Evolutionary conservation across 73 alveolate genomes (phyloP).

Genomic region (Paramecium primaurelia): DNA sequence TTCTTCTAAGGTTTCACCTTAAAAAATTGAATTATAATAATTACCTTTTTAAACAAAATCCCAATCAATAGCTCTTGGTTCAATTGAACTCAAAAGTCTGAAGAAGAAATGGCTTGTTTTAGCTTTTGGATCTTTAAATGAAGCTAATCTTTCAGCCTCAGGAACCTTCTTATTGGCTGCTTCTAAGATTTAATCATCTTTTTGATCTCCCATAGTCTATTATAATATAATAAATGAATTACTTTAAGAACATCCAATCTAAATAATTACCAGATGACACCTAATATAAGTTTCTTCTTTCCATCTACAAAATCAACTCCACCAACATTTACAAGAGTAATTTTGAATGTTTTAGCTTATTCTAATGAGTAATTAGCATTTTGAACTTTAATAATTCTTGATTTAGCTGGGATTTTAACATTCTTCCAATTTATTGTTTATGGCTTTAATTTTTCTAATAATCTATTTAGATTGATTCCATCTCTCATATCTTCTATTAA

Average conservation of each 20-base stretch:
- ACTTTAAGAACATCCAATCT: constrained; percentile 75
- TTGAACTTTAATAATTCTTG: constrained; percentile 57
- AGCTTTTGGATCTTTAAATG: constrained; percentile 75
- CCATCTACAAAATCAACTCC: constrained; percentile 87
- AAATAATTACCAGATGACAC: constrained; percentile 93
- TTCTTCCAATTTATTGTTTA: constrained; percentile 88
- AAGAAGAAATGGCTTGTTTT: constrained; percentile 79
- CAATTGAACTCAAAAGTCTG: constrained; percentile 82
- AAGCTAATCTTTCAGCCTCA: constrained; percentile 62
- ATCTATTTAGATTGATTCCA: constrained; percentile 84
- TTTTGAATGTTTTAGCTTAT: constrained; percentile 76
- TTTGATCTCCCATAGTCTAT: constrained; percentile 60
- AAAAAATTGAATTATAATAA: neutral
- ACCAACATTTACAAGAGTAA: constrained; percentile 82
- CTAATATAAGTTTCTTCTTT: constrained; percentile 84
- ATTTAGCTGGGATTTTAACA: constrained; percentile 69
- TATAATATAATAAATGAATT: neutral
- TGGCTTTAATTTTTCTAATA: constrained; percentile 86
- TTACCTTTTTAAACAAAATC: constrained; percentile 77
- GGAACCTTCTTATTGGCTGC: constrained; percentile 80
- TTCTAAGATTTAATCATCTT: constrained; percentile 64
- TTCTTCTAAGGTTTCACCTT: constrained; percentile 87
- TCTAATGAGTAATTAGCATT: constrained; percentile 86
- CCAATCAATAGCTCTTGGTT: constrained; percentile 91
- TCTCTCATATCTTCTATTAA: constrained; percentile 89